phyloP scores from a whole-genome alignment of 75 land plant genomes.

The Azolla pinnata region DNA sequence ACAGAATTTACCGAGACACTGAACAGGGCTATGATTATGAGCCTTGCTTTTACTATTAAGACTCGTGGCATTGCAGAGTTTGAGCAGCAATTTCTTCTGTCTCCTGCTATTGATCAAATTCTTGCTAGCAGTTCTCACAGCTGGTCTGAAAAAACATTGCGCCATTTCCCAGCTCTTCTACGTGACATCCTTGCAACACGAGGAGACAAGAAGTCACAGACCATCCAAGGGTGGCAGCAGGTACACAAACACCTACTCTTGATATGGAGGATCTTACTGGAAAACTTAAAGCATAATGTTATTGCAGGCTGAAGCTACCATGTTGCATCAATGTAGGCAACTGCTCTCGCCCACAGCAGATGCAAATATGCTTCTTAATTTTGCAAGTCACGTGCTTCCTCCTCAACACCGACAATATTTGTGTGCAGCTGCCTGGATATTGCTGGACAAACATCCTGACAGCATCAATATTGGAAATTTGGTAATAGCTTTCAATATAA shows the following conservation, averaged over 20 bases:
- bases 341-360: constrained; percentile 76
- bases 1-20: constrained; percentile 95
- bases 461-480: constrained; percentile 69
- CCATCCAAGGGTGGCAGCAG: constrained; percentile 97
- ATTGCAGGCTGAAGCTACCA: constrained; percentile 80
- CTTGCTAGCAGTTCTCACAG: constrained; percentile 75
- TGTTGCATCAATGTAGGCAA: constrained; percentile 70
- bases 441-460: constrained; percentile 76
- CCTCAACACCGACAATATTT: constrained; percentile 78
- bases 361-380: constrained; percentile 52
- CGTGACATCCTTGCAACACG: constrained; percentile 56
- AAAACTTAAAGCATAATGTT: neutral
- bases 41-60: constrained; percentile 94
- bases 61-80: constrained; percentile 96
- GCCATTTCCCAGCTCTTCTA: constrained; percentile 72
- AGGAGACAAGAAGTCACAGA: constrained; percentile 54
- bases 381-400: constrained; percentile 67
- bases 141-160: constrained; percentile 94
- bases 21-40: constrained; percentile 69
- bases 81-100: constrained; percentile 66
- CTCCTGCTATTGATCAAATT: constrained; percentile 74
- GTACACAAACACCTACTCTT: constrained; percentile 22
- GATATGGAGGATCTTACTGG: neutral
- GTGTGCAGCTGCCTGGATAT: constrained; percentile 96
- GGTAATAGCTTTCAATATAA: constrained; percentile 21